Conservation (phyloP, 345 rosid species). For the Acer saccharum region DNA sequence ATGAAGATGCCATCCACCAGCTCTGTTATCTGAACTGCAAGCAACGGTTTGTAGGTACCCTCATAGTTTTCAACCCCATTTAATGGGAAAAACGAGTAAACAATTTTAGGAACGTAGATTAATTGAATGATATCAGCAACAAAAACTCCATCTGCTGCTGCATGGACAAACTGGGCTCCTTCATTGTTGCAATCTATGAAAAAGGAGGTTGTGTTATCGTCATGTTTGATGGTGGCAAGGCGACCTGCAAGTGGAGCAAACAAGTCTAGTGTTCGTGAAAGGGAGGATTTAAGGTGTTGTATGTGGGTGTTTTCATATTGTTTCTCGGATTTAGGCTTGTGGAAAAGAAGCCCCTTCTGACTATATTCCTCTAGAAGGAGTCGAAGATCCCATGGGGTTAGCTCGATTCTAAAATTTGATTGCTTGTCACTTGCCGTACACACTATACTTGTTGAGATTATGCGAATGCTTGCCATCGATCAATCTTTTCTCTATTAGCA, state of each 20-base stretch:
- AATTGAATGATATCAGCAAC: constrained; percentile 31
- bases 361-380: constrained; percentile 8
- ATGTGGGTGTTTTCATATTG: constrained; percentile 11
- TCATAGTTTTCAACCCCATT: constrained; percentile 27
- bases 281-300: constrained; percentile 23
- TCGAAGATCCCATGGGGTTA: constrained; percentile 36
- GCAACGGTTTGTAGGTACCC: constrained; percentile 26
- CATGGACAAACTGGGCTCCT: constrained; percentile 47
- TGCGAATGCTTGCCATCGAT: no score
- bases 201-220: constrained; percentile 35
- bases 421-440: no score
- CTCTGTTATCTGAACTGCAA: constrained; percentile 41
- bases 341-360: constrained; percentile 31
- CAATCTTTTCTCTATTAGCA: no score
- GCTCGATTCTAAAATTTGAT: no score
- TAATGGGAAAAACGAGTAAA: constrained; percentile 24
- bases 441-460: no score
- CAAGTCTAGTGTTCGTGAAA: constrained; percentile 25
- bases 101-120: constrained; percentile 21
- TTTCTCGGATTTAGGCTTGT: not conserved
- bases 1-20: constrained; percentile 37
- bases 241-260: constrained; percentile 45
- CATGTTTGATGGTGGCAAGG: constrained; percentile 27
- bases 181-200: constrained; percentile 39
- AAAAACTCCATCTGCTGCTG: constrained; percentile 25